Evolutionary conservation across 2,329 filamentous ascomycete genomes (phyloP).

Genomic region (Colletotrichum lupini): DNA sequence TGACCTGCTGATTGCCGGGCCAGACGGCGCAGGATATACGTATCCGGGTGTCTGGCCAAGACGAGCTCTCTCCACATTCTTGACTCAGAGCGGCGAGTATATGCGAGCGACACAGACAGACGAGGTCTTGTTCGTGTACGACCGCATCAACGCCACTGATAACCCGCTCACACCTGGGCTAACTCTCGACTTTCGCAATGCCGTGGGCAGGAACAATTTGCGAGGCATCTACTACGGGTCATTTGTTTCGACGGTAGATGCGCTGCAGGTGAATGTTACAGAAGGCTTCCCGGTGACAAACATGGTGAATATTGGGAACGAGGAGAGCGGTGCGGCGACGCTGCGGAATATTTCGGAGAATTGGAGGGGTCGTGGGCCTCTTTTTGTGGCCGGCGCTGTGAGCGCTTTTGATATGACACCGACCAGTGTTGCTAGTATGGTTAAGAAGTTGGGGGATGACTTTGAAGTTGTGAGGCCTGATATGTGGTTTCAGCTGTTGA

Average conservation of each 20-base stretch:
- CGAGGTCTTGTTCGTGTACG: constrained; percentile 17
- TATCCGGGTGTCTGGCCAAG: constrained; percentile 13
- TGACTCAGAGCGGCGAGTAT: constrained; percentile 6
- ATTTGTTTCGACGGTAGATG: constrained; percentile 9
- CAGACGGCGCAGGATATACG: constrained; percentile 17
- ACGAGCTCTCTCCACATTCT: not conserved
- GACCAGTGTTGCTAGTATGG: not conserved
- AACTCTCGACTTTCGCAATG: not conserved
- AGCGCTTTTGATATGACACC: constrained; percentile 20
- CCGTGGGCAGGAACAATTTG: constrained; percentile 10
- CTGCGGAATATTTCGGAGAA: constrained; percentile 12
- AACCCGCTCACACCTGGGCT: constrained; percentile 4
- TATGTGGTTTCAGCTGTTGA: constrained; percentile 19
- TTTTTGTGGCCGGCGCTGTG: constrained; percentile 10
- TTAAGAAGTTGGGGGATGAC: constrained; percentile 1
- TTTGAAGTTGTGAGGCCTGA: constrained; percentile 16
- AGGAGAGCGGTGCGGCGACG: constrained; percentile 10
- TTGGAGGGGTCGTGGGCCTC: not conserved
- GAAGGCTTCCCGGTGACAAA: constrained; percentile 8
- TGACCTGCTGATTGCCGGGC: constrained; percentile 17
- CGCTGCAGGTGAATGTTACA: not conserved
- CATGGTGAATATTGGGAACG: constrained; percentile 8
- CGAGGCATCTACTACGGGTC: constrained; percentile 8
- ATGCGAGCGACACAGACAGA: constrained; percentile 1
- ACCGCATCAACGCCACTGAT: constrained; percentile 15